Evolutionary conservation across 2,329 filamentous ascomycete species (phyloP).

Genomic region (Neurospora sp.): DNA sequence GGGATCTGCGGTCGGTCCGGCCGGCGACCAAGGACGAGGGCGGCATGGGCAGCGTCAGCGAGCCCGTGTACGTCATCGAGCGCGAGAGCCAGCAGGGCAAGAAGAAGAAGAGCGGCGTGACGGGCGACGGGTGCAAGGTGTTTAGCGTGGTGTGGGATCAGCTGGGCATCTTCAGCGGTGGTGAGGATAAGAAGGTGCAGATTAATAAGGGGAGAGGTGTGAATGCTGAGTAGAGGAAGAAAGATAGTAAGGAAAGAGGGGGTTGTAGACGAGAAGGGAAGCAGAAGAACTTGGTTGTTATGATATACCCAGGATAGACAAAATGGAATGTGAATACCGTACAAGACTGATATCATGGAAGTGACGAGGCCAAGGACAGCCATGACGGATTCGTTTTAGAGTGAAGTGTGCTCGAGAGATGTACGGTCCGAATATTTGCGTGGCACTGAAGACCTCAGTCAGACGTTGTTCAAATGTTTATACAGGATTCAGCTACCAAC

Average conservation of each 20-base stretch:
- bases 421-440: neutral
- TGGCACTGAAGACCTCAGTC: neutral
- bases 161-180: constrained; percentile 82
- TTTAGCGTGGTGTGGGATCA: constrained; percentile 81
- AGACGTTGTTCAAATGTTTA: neutral
- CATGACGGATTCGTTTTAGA: neutral
- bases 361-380: neutral
- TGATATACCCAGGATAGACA: constrained; percentile 14
- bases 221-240: constrained; percentile 19
- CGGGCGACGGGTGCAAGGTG: constrained; percentile 82
- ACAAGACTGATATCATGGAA: neutral
- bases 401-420: neutral
- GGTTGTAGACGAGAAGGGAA: neutral
- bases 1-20: constrained; percentile 74
- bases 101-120: constrained; percentile 44
- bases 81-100: constrained; percentile 60
- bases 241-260: neutral
- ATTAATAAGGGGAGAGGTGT: constrained; percentile 63
- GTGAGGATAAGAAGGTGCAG: constrained; percentile 91
- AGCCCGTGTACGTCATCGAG: constrained; percentile 66
- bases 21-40: constrained; percentile 49
- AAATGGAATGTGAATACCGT: neutral
- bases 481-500: neutral
- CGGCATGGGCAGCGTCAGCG: constrained; percentile 51
- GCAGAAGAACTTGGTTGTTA: neutral